phyloP scores from a whole-genome alignment of 345 rosid genomes.

The Aquilaria malaccensis region DNA sequence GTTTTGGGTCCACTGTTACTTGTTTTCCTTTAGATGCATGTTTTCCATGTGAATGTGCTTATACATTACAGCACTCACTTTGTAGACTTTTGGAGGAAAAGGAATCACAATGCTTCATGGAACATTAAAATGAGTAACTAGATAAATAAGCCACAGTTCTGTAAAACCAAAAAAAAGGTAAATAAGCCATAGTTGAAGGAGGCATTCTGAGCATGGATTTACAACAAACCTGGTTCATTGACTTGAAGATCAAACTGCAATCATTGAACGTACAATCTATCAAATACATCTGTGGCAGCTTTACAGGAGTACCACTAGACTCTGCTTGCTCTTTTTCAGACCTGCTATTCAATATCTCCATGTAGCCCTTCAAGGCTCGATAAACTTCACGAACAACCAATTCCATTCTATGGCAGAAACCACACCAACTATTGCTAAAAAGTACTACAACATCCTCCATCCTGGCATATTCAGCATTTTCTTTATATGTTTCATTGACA shows the following conservation, averaged over 20 bases:
- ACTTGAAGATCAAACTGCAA: constrained; percentile 66
- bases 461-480: constrained; percentile 30
- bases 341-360: constrained; percentile 31
- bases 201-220: not conserved
- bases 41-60: too few relatives aligned
- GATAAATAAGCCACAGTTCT: too few relatives aligned
- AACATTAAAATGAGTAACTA: not conserved
- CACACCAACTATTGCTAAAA: constrained; percentile 84
- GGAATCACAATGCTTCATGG: not conserved
- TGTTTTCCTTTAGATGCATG: too few relatives aligned
- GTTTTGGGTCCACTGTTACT: too few relatives aligned
- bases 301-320: constrained; percentile 31
- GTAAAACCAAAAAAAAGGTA: too few relatives aligned
- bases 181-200: too few relatives aligned
- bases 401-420: constrained; percentile 95
- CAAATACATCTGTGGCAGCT: constrained; percentile 58
- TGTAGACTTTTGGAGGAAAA: not conserved
- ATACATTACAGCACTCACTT: not conserved
- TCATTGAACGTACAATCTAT: constrained; percentile 94
- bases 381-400: constrained; percentile 77
- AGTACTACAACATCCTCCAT: constrained; percentile 82
- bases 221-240: constrained; percentile 51
- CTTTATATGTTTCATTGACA: constrained; percentile 36
- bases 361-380: constrained; percentile 52
- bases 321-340: constrained; percentile 27